Conservation (phyloP, 2,329 filamentous ascomycete genomes). For the Penicillium sp. region DNA sequence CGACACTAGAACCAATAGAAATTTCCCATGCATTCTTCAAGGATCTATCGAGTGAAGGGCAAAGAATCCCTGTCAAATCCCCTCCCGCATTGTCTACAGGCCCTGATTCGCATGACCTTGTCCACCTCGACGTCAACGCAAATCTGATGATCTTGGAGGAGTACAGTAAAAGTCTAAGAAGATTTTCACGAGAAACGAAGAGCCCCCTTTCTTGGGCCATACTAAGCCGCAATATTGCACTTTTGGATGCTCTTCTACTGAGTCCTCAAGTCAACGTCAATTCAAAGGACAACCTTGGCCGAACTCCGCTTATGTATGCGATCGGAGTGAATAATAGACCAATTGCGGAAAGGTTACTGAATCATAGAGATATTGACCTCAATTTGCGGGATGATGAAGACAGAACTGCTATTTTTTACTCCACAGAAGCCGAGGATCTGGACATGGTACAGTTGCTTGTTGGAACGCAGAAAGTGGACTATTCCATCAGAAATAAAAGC, state of each 20-base stretch:
- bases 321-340: neutral
- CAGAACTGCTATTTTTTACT: constrained; percentile 12
- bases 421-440: neutral
- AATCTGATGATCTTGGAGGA: constrained; percentile 21
- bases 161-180: constrained; percentile 20
- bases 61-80: neutral
- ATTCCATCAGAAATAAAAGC: constrained; percentile 2
- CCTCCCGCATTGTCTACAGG: neutral
- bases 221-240: neutral
- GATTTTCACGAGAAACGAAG: constrained; percentile 11
- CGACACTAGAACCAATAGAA: no score
- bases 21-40: neutral
- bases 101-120: no score
- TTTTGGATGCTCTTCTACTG: constrained; percentile 12
- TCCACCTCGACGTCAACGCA: constrained; percentile 20
- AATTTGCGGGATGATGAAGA: constrained; percentile 8
- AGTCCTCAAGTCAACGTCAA: constrained; percentile 12
- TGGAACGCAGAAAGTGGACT: constrained; percentile 8
- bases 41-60: neutral
- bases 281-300: neutral
- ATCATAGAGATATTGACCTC: constrained; percentile 8
- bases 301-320: constrained; percentile 10
- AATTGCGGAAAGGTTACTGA: constrained; percentile 9
- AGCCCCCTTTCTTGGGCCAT: constrained; percentile 10
- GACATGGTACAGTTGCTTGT: constrained; percentile 10